phyloP scores from a whole-genome alignment of 2,329 filamentous ascomycete species.

The Trichoderma arundinaceum region DNA sequence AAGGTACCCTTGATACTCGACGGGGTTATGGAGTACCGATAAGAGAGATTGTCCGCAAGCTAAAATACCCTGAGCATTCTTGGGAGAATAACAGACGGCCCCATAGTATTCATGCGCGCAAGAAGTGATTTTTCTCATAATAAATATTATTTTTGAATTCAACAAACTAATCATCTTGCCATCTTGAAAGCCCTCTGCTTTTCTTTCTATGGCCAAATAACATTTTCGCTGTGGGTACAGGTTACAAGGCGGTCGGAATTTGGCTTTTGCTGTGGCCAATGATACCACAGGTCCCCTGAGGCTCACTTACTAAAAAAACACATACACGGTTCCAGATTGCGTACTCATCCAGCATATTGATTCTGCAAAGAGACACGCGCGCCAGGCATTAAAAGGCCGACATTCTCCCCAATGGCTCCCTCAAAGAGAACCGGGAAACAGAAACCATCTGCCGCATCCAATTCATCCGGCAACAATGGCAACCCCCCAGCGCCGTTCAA shows the following conservation, averaged over 20 bases:
- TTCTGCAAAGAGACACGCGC: neutral
- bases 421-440: conserved; percentile 44
- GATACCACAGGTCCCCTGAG: conserved; percentile 18
- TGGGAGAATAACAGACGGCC: neutral
- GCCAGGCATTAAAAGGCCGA: neutral
- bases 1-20: no score
- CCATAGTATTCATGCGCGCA: neutral
- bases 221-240: conserved; percentile 18
- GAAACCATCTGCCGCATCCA: conserved; percentile 36
- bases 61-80: no score
- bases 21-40: no score
- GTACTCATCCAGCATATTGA: neutral
- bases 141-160: no score
- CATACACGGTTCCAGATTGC: neutral
- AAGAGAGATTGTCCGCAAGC: no score
- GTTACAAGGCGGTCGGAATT: conserved; percentile 17
- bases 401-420: conserved; percentile 41
- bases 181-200: neutral
- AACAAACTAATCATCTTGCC: no score
- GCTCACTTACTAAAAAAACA: conserved; percentile 15
- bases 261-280: conserved; percentile 19
- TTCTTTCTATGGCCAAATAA: neutral
- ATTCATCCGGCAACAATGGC: conserved; percentile 38
- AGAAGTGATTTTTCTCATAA: neutral
- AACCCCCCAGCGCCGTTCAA: conserved; percentile 70